Evolutionary conservation across 176 grass and related monocot species (phyloP).

Genomic region (Elymus sibiricus): DNA sequence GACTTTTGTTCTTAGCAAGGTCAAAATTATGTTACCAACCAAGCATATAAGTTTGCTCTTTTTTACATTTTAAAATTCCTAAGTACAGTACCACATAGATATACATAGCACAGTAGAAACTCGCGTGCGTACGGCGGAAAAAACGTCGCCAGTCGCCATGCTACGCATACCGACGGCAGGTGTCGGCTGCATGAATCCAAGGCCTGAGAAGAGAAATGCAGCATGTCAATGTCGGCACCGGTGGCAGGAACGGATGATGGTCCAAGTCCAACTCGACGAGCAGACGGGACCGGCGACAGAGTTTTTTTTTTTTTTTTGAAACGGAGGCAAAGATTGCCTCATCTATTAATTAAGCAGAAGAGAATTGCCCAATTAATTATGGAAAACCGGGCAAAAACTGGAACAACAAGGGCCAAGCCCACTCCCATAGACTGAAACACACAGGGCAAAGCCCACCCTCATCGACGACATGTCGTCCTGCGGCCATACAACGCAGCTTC

Average conservation of each 20-base stretch:
- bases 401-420: too few species aligned
- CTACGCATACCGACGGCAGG: background rate
- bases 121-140: background rate
- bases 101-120: background rate
- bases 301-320: too few species aligned
- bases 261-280: slow-evolving; percentile 2
- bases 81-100: too few species aligned
- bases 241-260: slow-evolving; percentile 5
- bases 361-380: too few species aligned
- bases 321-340: too few species aligned
- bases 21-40: background rate
- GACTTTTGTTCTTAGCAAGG: background rate
- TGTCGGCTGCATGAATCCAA: background rate
- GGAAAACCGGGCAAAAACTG: too few species aligned
- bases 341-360: too few species aligned
- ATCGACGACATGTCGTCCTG: too few species aligned
- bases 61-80: background rate
- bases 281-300: background rate
- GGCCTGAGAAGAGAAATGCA: background rate
- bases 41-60: background rate
- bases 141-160: background rate
- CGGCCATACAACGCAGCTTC: too few species aligned
- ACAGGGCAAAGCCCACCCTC: too few species aligned
- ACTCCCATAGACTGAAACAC: too few species aligned
- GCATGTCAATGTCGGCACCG: slow-evolving; percentile 17